These are phyloP conservation scores for Aspergillus cavernicola DNA, from an alignment of 495 filamentous ascomycete genomes.

Conservation along the genomic window DNA sequence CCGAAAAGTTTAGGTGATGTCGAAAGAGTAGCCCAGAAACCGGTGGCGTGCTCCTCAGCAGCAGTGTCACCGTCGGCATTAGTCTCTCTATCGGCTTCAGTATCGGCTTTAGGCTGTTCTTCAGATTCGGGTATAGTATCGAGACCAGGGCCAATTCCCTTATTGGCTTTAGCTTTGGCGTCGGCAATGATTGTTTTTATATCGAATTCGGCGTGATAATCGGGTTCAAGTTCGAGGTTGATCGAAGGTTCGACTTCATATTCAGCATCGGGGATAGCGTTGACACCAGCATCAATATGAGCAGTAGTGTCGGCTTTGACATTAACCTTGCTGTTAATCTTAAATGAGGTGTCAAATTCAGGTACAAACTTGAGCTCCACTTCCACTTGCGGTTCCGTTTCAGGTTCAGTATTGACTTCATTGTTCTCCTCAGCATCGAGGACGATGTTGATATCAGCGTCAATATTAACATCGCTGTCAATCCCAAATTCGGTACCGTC, in stretches of 20 bases:
- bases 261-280: background rate
- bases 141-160: background rate
- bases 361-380: conserved; percentile 1
- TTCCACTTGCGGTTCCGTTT: background rate
- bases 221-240: background rate
- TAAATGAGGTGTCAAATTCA: background rate
- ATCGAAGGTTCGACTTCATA: background rate
- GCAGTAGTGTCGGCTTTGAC: too few species aligned
- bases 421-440: background rate
- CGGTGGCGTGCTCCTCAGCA: background rate
- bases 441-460: background rate
- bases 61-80: too few species aligned
- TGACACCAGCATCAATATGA: background rate
- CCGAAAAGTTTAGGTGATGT: background rate
- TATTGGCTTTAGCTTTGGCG: background rate
- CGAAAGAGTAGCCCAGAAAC: background rate
- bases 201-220: background rate
- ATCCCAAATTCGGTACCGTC: background rate
- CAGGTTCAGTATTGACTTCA: background rate
- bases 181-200: background rate
- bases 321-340: background rate
- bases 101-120: too few species aligned
- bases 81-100: too few species aligned
- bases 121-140: too few species aligned
- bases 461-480: background rate